Percentiles rank a stretch among this genome's conserved stretches.
phyloP scores from a whole-genome alignment of 192 early-diverging fungal species.

The Entrophospora sp. region DNA sequence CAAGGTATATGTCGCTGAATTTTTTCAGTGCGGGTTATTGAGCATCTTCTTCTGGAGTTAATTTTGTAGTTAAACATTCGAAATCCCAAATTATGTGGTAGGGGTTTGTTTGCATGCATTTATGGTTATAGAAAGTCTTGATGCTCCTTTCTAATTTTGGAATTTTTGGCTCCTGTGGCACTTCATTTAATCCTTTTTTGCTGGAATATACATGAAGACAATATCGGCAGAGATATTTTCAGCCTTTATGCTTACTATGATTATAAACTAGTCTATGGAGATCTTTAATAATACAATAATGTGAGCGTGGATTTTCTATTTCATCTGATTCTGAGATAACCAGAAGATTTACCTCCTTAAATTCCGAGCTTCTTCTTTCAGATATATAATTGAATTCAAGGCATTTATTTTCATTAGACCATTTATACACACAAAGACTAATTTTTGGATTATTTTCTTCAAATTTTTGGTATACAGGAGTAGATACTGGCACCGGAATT shows the following conservation, averaged over 20 bases:
- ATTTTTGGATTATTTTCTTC: too few species aligned
- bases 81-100: constrained; percentile 4
- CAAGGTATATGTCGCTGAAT: not conserved
- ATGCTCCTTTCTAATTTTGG: not conserved
- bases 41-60: constrained; percentile 5
- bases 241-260: constrained; percentile 5
- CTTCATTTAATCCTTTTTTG: not conserved
- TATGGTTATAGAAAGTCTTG: constrained; percentile 3
- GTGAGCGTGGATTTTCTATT: not conserved
- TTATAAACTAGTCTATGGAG: constrained; percentile 6
- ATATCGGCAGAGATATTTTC: constrained; percentile 9
- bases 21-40: constrained; percentile 1
- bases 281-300: constrained; percentile 15
- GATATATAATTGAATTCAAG: too few species aligned
- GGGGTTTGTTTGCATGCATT: constrained; percentile 13
- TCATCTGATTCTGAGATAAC: not conserved
- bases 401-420: too few species aligned
- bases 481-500: too few species aligned
- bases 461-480: too few species aligned
- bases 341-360: not conserved
- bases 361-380: not conserved
- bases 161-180: not conserved
- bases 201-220: constrained; percentile 7
- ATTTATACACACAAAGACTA: too few species aligned
- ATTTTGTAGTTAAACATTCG: not conserved